Evolutionary conservation across 2,329 filamentous ascomycete genomes (phyloP).

Genomic region (Monilinia vaccinii-corymbosi): DNA sequence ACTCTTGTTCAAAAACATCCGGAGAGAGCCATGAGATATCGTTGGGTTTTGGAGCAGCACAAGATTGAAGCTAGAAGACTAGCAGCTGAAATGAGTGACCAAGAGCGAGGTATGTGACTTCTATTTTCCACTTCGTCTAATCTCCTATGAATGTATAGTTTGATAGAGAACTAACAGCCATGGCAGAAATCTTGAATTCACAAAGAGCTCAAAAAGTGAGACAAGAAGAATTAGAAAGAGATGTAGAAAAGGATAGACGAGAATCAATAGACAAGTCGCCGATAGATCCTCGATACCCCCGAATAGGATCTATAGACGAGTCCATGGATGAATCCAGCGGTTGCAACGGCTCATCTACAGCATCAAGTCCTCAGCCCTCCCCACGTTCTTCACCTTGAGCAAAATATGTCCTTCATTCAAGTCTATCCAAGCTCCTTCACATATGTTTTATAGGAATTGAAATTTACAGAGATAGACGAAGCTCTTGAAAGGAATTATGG

Average conservation of each 20-base stretch:
- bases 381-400: not conserved
- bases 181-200: not conserved
- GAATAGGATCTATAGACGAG: not conserved
- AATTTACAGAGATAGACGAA: too few species aligned
- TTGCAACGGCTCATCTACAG: not conserved
- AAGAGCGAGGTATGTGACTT: not conserved
- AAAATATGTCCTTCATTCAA: too few species aligned
- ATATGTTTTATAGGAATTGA: not conserved
- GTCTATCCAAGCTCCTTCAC: not conserved
- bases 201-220: not conserved
- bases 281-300: not conserved
- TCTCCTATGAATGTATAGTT: not conserved
- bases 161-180: not conserved
- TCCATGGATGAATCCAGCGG: not conserved
- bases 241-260: not conserved
- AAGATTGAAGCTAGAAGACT: conserved; percentile 7
- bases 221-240: not conserved
- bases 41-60: conserved; percentile 9
- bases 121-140: not conserved
- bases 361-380: not conserved
- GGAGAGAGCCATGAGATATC: conserved; percentile 8
- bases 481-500: not conserved
- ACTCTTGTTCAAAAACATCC: conserved; percentile 12
- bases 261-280: not conserved
- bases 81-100: not conserved